Conservation (phyloP, 116 monocot genomes). For the Zostera marina region DNA sequence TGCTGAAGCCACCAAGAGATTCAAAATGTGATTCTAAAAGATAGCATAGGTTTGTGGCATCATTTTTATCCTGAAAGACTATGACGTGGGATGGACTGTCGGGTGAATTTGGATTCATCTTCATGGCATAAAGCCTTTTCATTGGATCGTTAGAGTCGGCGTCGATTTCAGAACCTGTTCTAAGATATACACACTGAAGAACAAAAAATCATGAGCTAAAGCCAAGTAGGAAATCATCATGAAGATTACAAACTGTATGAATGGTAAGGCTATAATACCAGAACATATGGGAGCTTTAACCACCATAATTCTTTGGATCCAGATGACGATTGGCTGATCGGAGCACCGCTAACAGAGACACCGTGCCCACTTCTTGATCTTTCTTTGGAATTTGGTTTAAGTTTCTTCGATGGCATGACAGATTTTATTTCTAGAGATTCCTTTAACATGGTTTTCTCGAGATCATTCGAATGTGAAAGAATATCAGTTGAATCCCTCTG, state of each 20-base stretch:
- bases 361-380: neutral
- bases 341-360: neutral
- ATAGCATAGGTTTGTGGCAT: conserved; percentile 71
- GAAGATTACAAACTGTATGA: neutral
- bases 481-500: neutral
- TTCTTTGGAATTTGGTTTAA: neutral
- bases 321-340: neutral
- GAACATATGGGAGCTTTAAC: conserved; percentile 45
- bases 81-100: conserved; percentile 31
- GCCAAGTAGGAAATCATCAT: neutral
- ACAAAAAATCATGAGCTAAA: neutral
- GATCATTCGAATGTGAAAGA: conserved; percentile 11
- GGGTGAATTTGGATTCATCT: conserved; percentile 20
- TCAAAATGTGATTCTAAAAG: conserved; percentile 60
- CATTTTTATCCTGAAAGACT: conserved; percentile 50
- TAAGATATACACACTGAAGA: conserved; percentile 45
- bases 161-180: conserved; percentile 18
- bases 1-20: conserved; percentile 40
- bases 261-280: conserved; percentile 18
- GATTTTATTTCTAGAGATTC: conserved; percentile 2
- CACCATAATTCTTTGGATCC: conserved; percentile 28
- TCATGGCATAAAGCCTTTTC: conserved; percentile 50
- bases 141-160: neutral
- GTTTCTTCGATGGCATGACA: neutral
- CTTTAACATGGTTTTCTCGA: neutral